Conservation (phyloP, 345 rosid species). For the Trapa incisa region DNA sequence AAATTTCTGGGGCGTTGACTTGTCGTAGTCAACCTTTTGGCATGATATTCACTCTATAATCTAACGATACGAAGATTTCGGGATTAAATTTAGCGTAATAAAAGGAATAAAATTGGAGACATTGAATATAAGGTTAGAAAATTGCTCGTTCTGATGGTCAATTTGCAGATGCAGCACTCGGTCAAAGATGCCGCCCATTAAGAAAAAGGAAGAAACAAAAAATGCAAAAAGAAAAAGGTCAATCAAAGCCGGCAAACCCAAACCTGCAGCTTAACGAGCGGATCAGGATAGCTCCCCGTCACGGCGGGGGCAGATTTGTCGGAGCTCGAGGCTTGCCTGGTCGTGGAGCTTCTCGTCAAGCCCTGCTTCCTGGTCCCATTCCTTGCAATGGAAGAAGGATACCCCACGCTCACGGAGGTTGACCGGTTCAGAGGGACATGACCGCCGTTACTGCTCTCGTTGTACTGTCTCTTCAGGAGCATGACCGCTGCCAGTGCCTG, state of each 20-base stretch:
- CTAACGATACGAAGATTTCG: neutral
- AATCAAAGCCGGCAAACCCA: neutral
- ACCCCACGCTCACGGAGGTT: slow-evolving; percentile 6
- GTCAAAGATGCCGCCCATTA: neutral
- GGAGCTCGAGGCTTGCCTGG: slow-evolving; percentile 15
- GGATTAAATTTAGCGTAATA: too few relatives aligned
- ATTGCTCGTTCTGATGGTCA: too few relatives aligned
- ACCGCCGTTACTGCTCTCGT: slow-evolving; percentile 9
- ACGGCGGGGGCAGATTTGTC: slow-evolving; percentile 2
- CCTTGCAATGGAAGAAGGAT: slow-evolving; percentile 6
- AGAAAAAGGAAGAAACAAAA: too few relatives aligned
- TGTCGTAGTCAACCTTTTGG: neutral
- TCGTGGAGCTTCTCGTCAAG: slow-evolving; percentile 20
- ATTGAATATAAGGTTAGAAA: too few relatives aligned
- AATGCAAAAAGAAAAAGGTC: neutral
- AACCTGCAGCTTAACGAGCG: neutral
- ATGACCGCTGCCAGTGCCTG: slow-evolving; percentile 25
- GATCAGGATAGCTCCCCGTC: neutral
- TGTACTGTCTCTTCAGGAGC: slow-evolving; percentile 15
- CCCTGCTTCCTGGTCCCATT: slow-evolving; percentile 12
- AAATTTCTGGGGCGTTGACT: neutral
- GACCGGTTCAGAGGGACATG: slow-evolving; percentile 15
- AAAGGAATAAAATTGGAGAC: too few relatives aligned
- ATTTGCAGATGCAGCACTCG: neutral
- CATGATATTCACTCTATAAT: neutral